Base-by-base conservation (phyloP, 257 asterid genomes). In the Primulina eburnea region DNA sequence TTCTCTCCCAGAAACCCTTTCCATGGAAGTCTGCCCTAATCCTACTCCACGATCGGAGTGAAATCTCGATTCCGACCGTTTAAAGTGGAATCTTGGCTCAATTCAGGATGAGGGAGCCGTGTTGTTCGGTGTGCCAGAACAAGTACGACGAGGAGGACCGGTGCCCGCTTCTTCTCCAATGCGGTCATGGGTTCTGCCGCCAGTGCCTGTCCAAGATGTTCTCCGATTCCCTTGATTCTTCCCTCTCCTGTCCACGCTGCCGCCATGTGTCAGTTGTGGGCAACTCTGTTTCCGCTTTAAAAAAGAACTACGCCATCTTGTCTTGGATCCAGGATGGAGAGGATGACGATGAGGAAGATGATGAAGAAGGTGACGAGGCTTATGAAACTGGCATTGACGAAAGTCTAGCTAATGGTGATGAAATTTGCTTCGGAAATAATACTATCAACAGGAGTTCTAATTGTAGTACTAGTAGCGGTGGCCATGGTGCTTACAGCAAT, bases 131-230 rank as follows among this genome's bases (percentile, higher is more conserved):
- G 62, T 93, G 99, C 76, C 88, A 93, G 77, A 89, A 82, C 85
- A 86, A 85, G 87, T 93, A 86, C 85, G 83, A 84, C 86, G 99
- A 93, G 78, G 99, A 84, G 43, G 96, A 87, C 73, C 81, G 97
- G 73, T 93, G 97, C 76, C 99, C 99, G 56, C 85, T 93, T 55
- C 79, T 89, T 69, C 97, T 93, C 82, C 99, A 90, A 86, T 93
- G 99, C 85, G 99, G 99, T 77, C 99, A 93, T 70, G 92, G 97
- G 60, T 93, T 89, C 84, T 93, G 99, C 84, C 90, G 90, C 67
- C 94, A 88, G 71, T 93, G 99, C 77, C 92, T 93, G 37, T 87
- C 92, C 59, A 86, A 81, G 81, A 81, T 93, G 95, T 87, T 87
- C 87, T 65, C 96, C 20, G 93, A 87, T 47, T 87, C 97, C 0